Evolutionary conservation across 1,284 basidiomycete species (phyloP).

Genomic region (Singerocomus inundabilis): DNA sequence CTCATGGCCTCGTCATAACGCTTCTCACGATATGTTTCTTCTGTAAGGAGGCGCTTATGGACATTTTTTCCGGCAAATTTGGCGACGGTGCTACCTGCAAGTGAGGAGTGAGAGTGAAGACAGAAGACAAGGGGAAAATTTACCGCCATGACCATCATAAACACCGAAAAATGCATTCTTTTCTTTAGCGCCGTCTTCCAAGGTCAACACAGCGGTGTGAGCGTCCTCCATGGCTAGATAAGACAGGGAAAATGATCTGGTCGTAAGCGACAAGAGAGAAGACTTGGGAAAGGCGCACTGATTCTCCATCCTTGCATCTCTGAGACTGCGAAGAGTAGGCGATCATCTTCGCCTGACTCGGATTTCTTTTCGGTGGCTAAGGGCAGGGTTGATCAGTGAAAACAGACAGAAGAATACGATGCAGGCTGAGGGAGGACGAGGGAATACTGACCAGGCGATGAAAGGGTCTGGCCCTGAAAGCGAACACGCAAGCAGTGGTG

Average conservation of each 20-base stretch:
- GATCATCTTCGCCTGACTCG: constrained; percentile 74
- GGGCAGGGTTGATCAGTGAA: constrained; percentile 19
- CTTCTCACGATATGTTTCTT: constrained; percentile 71
- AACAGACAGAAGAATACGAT: neutral
- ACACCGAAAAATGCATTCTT: constrained; percentile 90
- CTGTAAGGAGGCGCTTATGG: constrained; percentile 74
- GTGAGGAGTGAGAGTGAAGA: constrained; percentile 11
- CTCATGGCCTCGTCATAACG: constrained; percentile 82
- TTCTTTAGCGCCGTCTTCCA: constrained; percentile 53
- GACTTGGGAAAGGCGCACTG: constrained; percentile 56
- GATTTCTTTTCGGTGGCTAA: constrained; percentile 85
- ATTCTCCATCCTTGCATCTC: constrained; percentile 99
- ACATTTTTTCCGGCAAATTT: constrained; percentile 90
- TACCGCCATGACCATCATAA: constrained; percentile 98
- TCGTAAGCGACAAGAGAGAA: neutral
- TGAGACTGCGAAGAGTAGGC: constrained; percentile 80
- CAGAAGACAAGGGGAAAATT: constrained; percentile 1
- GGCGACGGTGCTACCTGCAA: constrained; percentile 81
- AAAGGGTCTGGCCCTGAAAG: constrained; percentile 70
- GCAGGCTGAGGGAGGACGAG: constrained; percentile 2
- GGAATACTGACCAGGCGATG: constrained; percentile 55
- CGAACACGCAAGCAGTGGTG: neutral
- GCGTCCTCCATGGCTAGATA: constrained; percentile 94
- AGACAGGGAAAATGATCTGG: constrained; percentile 1
- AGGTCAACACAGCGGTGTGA: constrained; percentile 78